Conservation (phyloP, 352 stramenopile species). For the Globisporangium ultimum region DNA sequence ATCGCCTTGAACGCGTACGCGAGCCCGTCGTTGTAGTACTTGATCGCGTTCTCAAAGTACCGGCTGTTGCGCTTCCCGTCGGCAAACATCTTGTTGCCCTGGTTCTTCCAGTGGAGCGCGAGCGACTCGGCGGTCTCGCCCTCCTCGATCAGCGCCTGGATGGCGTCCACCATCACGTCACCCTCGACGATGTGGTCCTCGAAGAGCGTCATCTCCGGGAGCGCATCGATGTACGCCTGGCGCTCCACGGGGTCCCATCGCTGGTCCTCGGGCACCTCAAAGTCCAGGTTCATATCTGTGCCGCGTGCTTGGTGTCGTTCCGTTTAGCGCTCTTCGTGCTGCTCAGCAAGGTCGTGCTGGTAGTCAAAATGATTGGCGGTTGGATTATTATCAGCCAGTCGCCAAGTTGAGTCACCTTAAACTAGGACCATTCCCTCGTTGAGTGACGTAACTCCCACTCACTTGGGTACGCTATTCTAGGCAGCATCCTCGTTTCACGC, state of each 20-base stretch:
- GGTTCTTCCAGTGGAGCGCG: slow-evolving; percentile 86
- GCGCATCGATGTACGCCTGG: slow-evolving; percentile 81
- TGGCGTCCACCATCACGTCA: slow-evolving; percentile 83
- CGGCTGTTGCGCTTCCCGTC: slow-evolving; percentile 66
- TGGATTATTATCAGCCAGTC: slow-evolving; percentile 7
- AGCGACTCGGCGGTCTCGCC: slow-evolving; percentile 84
- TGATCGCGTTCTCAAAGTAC: slow-evolving; percentile 74
- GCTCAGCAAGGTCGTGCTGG: neutral
- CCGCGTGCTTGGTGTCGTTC: neutral
- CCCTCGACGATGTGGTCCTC: slow-evolving; percentile 85
- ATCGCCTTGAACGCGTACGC: slow-evolving; percentile 78
- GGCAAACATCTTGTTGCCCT: slow-evolving; percentile 84
- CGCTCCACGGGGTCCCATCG: slow-evolving; percentile 72
- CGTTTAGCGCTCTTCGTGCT: neutral
- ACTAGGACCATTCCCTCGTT: slow-evolving; percentile 7
- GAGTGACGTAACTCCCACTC: neutral
- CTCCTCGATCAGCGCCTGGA: slow-evolving; percentile 85
- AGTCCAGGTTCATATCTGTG: slow-evolving; percentile 38
- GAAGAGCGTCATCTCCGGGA: slow-evolving; percentile 87
- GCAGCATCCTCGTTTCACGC: slow-evolving; percentile 2
- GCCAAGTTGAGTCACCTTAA: slow-evolving; percentile 1
- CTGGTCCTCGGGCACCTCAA: slow-evolving; percentile 87
- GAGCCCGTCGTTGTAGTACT: slow-evolving; percentile 80
- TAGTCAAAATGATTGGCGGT: slow-evolving; percentile 16
- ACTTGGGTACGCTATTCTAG: slow-evolving; percentile 1